These are phyloP conservation scores for Blumeriella jaapii DNA, from an alignment of 2,329 filamentous ascomycete genomes.

Conservation along the genomic window DNA sequence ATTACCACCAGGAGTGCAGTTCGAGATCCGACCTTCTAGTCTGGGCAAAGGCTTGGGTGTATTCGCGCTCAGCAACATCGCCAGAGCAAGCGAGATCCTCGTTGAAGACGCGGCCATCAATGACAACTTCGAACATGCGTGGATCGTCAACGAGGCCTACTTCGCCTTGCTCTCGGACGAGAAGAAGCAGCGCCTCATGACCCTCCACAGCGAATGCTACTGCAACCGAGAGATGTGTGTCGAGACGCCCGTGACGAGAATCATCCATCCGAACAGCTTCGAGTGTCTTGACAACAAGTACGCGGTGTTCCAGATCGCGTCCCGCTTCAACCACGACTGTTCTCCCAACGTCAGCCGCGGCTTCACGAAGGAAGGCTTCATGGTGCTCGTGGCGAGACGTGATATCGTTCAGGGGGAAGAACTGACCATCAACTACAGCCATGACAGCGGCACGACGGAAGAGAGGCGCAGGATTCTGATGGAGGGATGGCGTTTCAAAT, in stretches of 20 bases:
- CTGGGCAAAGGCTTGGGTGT: constrained; percentile 1
- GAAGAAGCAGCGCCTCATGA: background rate
- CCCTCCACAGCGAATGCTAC: constrained; percentile 1
- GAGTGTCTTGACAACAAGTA: background rate
- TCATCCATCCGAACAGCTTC: constrained; percentile 1
- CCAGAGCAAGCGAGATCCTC: constrained; percentile 2
- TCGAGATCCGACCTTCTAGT: no score
- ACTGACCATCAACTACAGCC: background rate
- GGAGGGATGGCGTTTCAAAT: background rate
- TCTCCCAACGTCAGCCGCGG: background rate
- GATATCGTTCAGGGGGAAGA: constrained; percentile 4
- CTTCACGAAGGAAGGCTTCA: background rate
- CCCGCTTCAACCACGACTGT: constrained; percentile 8
- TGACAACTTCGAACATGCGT: background rate
- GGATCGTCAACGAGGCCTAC: background rate
- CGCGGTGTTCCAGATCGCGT: background rate
- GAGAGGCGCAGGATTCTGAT: background rate
- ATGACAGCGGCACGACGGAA: background rate
- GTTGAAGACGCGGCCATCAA: constrained; percentile 3
- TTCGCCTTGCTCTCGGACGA: background rate
- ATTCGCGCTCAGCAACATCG: constrained; percentile 2
- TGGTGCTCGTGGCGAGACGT: constrained; percentile 1
- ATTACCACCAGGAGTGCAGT: no score
- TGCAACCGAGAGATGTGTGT: background rate
- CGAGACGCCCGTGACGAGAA: background rate